Percentiles rank a stretch among this genome's conserved stretches.
phyloP scores from a whole-genome alignment of 139 green algal genomes.

The Tetradesmus obliquus region DNA sequence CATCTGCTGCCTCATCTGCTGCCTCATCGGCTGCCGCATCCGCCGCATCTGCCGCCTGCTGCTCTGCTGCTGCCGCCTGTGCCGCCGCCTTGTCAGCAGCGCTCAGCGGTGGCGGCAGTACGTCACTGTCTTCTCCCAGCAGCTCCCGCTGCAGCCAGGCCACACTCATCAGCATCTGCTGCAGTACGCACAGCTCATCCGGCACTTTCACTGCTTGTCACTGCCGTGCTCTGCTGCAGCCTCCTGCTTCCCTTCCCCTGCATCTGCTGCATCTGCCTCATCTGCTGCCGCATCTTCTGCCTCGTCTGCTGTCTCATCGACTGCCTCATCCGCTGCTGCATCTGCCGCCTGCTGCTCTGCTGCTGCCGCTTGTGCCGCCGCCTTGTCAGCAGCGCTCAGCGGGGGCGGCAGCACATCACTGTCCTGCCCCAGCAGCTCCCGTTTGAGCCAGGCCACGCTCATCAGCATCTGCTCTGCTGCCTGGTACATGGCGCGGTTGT shows the following conservation, averaged over 20 bases:
- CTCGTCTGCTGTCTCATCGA: background rate
- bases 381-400: background rate
- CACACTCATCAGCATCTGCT: background rate
- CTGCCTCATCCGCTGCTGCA: background rate
- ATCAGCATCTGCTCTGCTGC: constrained; percentile 28
- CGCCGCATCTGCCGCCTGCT: background rate
- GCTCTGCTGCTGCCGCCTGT: too few species aligned
- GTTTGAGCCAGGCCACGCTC: background rate
- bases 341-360: background rate
- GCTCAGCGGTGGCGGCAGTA: too few species aligned
- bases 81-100: too few species aligned
- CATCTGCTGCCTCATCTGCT: background rate
- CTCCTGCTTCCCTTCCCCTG: background rate
- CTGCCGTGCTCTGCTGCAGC: too few species aligned
- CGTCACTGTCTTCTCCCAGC: too few species aligned
- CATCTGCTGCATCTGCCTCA: background rate
- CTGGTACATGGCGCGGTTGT: constrained; percentile 10
- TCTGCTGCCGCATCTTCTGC: background rate
- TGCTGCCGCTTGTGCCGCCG: background rate
- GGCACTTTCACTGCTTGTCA: too few species aligned
- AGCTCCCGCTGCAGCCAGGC: too few species aligned
- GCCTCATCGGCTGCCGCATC: background rate
- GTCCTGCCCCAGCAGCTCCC: constrained; percentile 20
- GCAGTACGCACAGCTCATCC: too few species aligned
- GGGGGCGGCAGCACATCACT: background rate